Conservation (phyloP, 306 rosid species). For the Sindora glabra region DNA sequence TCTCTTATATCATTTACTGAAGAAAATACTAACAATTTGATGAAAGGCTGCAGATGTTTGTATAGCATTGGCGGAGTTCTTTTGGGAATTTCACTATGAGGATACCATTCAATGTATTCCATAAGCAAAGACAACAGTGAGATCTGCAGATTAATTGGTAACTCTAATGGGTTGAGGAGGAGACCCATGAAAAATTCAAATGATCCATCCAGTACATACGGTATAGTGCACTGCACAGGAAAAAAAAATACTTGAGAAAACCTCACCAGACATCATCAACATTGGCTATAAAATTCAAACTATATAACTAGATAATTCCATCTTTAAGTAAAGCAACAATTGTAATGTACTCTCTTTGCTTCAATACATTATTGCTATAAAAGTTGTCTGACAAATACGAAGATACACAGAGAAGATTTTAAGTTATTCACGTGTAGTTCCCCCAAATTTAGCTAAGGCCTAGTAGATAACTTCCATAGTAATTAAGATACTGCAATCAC, state of each 20-base stretch:
- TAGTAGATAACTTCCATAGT: too few relatives aligned
- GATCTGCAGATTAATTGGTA: conserved; percentile 46
- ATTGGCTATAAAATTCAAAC: not conserved
- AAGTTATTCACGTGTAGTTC: too few relatives aligned
- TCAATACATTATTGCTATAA: not conserved
- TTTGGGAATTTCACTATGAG: conserved; percentile 46
- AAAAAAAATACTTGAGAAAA: conserved; percentile 22
- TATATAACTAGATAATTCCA: not conserved
- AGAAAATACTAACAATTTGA: conserved; percentile 64
- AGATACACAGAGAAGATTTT: too few relatives aligned
- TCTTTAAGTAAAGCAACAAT: not conserved
- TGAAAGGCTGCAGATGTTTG: conserved; percentile 69
- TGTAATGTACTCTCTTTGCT: not conserved
- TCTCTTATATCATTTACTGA: conserved; percentile 33
- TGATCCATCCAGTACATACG: conserved; percentile 52
- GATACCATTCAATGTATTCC: conserved; percentile 60
- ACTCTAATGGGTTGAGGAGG: conserved; percentile 49
- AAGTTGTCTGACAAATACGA: not conserved
- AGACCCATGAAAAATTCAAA: conserved; percentile 68
- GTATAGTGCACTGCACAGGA: conserved; percentile 56
- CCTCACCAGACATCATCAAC: not conserved
- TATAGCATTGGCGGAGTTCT: conserved; percentile 67
- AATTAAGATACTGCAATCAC: too few relatives aligned
- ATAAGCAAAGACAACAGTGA: conserved; percentile 69
- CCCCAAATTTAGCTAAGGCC: too few relatives aligned